Percentiles rank a stretch among this genome's conserved stretches.
Conservation (phyloP, 192 early-diverging fungal species). For the Coemansia erecta region DNA sequence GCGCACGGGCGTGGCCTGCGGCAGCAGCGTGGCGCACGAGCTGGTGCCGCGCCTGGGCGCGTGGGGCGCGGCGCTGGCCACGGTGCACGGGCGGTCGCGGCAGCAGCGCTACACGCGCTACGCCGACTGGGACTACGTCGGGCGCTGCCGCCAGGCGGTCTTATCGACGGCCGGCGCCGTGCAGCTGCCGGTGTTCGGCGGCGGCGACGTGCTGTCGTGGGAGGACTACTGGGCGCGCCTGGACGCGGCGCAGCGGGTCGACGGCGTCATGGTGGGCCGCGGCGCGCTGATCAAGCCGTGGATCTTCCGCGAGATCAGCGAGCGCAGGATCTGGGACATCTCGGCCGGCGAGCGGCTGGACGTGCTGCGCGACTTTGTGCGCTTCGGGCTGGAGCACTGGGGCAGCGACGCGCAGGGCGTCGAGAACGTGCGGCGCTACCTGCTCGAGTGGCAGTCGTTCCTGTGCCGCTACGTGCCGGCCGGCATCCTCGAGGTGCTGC, state of each 20-base stretch:
- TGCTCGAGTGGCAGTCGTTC: conserved; percentile 80
- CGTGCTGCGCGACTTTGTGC: conserved; percentile 76
- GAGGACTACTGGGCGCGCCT: conserved; percentile 78
- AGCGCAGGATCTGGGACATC: conserved; percentile 87
- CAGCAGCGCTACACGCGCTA: conserved; percentile 87
- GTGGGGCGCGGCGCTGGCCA: conserved; percentile 63
- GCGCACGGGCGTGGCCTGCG: conserved; percentile 70
- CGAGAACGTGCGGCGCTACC: conserved; percentile 74
- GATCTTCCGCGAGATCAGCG: conserved; percentile 93
- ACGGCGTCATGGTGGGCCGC: conserved; percentile 91
- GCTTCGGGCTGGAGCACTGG: conserved; percentile 95
- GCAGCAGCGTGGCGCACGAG: conserved; percentile 65
- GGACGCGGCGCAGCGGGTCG: conserved; percentile 58
- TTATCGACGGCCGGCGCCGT: not conserved
- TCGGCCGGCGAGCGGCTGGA: conserved; percentile 86
- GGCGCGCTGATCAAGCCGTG: conserved; percentile 96
- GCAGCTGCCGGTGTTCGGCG: conserved; percentile 67
- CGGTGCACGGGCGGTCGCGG: conserved; percentile 88
- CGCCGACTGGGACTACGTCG: conserved; percentile 94
- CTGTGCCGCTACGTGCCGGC: conserved; percentile 83
- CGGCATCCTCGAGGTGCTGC: conserved; percentile 87
- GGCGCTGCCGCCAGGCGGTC: conserved; percentile 46
- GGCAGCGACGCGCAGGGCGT: conserved; percentile 87
- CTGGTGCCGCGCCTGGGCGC: conserved; percentile 68
- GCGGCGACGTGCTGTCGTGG: conserved; percentile 81